Evolutionary conservation across 495 filamentous ascomycete species (phyloP).

Genomic region (Massariosphaeria phaeospora): DNA sequence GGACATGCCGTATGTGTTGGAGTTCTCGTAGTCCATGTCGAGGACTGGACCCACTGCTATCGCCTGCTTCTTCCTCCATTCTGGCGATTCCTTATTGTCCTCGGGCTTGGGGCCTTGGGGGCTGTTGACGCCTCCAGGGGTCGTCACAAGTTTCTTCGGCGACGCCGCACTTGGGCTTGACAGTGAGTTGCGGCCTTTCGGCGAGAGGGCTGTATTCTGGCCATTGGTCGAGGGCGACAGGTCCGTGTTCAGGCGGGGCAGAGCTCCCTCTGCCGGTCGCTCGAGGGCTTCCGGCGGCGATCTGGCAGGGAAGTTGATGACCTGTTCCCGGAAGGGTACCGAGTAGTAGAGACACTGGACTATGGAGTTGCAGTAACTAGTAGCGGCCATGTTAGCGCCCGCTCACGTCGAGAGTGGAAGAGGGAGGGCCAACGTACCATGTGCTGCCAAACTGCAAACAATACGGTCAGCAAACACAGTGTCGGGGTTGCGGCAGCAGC

Average conservation of each 20-base stretch:
- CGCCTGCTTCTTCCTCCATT: conserved; percentile 95
- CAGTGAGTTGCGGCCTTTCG: conserved; percentile 23
- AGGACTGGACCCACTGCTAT: conserved; percentile 80
- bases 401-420: background rate
- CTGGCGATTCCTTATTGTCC: conserved; percentile 76
- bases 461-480: conserved; percentile 33
- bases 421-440: conserved; percentile 56
- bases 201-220: conserved; percentile 26
- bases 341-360: conserved; percentile 96
- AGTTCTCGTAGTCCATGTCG: conserved; percentile 73
- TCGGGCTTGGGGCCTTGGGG: conserved; percentile 53
- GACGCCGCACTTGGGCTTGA: conserved; percentile 28
- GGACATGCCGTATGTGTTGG: conserved; percentile 79
- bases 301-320: conserved; percentile 79
- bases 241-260: conserved; percentile 48
- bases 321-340: conserved; percentile 87
- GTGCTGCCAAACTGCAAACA: conserved; percentile 82
- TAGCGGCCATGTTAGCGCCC: background rate
- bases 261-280: conserved; percentile 40
- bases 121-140: conserved; percentile 18
- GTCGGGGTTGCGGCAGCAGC: conserved; percentile 14
- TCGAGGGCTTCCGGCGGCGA: conserved; percentile 54
- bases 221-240: conserved; percentile 11
- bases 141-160: conserved; percentile 27
- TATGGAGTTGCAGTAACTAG: conserved; percentile 95